Evolutionary conservation across 768 basidiomycete species (phyloP).

Genomic region (Lentinus tigrinus): DNA sequence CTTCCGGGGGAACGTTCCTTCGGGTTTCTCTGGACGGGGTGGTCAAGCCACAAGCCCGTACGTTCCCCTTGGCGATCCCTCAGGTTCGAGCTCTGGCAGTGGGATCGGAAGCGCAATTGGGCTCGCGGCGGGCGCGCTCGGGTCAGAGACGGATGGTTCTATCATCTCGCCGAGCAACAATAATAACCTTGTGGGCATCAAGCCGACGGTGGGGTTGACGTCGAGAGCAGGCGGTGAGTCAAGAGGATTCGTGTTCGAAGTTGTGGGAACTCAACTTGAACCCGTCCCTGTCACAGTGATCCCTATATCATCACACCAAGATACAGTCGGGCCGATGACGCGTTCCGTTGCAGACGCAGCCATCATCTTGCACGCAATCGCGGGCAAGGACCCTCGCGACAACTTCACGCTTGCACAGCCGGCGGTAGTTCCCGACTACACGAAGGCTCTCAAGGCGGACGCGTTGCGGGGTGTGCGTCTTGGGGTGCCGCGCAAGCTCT

Average conservation of each 20-base stretch:
- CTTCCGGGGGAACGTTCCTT: conserved; percentile 36
- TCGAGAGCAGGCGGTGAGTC: conserved; percentile 37
- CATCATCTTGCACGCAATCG: conserved; percentile 38
- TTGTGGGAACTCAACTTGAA: no score
- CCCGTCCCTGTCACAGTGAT: conserved; percentile 37
- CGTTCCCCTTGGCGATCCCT: conserved; percentile 39
- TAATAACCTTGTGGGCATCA: conserved; percentile 41
- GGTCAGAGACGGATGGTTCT: conserved; percentile 46
- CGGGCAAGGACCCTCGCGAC: conserved; percentile 43
- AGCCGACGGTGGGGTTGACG: conserved; percentile 35
- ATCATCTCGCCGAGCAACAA: conserved; percentile 39
- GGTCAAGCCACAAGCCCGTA: conserved; percentile 45
- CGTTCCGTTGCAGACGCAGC: conserved; percentile 37
- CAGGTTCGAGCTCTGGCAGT: conserved; percentile 49
- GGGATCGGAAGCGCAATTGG: conserved; percentile 42
- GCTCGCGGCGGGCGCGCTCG: conserved; percentile 39
- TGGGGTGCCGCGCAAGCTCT: conserved; percentile 42
- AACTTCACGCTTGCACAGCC: conserved; percentile 46
- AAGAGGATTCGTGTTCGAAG: neutral
- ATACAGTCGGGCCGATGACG: conserved; percentile 37
- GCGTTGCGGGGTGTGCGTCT: conserved; percentile 46
- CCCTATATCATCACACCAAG: conserved; percentile 41
- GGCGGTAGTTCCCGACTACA: conserved; percentile 50
- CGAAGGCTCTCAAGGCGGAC: conserved; percentile 46
- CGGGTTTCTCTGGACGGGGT: conserved; percentile 46